phyloP scores from a whole-genome alignment of 768 basidiomycete species.

The Holtermanniella nyarrowii region DNA sequence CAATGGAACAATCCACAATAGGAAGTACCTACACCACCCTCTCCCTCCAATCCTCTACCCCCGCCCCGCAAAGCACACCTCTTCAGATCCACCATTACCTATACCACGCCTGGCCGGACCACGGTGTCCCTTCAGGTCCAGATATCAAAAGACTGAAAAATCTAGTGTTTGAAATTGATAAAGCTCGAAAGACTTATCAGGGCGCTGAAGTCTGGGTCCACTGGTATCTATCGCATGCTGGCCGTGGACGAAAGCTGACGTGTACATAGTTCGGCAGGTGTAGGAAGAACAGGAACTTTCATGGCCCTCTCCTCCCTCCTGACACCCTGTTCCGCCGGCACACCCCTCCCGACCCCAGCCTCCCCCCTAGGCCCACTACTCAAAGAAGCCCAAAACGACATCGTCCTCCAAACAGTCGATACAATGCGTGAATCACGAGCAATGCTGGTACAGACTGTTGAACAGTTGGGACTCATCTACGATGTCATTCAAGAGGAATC shows the following conservation, averaged over 20 bases:
- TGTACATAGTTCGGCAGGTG: constrained; percentile 36
- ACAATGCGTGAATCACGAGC: constrained; percentile 31
- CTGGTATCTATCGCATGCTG: constrained; percentile 21
- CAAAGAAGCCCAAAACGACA: constrained; percentile 12
- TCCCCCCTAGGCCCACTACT: constrained; percentile 31
- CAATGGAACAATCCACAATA: neutral
- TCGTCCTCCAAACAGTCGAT: constrained; percentile 32
- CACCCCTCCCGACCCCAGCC: neutral
- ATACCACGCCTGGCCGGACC: constrained; percentile 37
- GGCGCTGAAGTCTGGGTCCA: constrained; percentile 36
- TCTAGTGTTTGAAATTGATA: constrained; percentile 15
- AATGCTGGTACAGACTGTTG: constrained; percentile 28
- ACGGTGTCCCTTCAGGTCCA: constrained; percentile 29
- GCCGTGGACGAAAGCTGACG: constrained; percentile 4
- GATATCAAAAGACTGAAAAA: constrained; percentile 16
- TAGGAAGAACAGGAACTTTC: constrained; percentile 40
- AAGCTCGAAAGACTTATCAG: constrained; percentile 7
- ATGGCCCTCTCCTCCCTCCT: constrained; percentile 38
- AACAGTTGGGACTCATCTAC: constrained; percentile 33
- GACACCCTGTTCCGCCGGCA: neutral
- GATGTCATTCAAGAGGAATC: constrained; percentile 6
- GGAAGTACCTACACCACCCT: neutral
- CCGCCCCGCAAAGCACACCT: neutral
- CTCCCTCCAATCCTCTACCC: neutral
- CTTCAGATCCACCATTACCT: constrained; percentile 25